Conservation (phyloP, 2,329 filamentous ascomycete species). For the Botrytis galanthina region DNA sequence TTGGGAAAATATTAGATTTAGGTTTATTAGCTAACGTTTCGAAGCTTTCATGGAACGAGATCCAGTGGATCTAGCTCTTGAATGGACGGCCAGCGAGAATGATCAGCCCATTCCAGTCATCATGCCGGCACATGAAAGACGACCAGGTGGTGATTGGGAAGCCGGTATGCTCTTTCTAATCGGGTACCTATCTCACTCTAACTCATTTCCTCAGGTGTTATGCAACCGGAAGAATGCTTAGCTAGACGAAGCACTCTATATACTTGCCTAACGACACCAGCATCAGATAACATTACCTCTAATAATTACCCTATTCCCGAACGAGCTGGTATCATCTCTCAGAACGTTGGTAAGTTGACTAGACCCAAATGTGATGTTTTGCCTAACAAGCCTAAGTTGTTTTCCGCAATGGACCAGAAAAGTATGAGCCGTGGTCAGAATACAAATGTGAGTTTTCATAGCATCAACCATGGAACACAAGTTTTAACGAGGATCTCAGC, state of each 20-base stretch:
- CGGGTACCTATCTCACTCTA: background rate
- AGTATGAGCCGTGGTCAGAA: conserved; percentile 56
- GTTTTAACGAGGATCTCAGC: conserved; percentile 34
- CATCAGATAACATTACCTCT: conserved; percentile 45
- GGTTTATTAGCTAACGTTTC: background rate
- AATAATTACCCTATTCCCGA: conserved; percentile 70
- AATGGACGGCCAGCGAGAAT: conserved; percentile 47
- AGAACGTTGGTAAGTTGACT: conserved; percentile 58
- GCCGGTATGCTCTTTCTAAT: conserved; percentile 45
- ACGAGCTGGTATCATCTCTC: conserved; percentile 67
- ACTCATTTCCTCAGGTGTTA: conserved; percentile 44
- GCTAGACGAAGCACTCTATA: conserved; percentile 73
- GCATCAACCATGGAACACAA: background rate
- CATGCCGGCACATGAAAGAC: conserved; percentile 65
- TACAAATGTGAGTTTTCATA: conserved; percentile 42
- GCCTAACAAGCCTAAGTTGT: conserved; percentile 50
- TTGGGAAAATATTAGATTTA: background rate
- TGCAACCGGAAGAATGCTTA: conserved; percentile 69
- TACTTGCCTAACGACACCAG: conserved; percentile 63
- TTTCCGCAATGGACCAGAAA: conserved; percentile 64
- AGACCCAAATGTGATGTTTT: background rate
- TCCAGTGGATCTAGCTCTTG: conserved; percentile 58
- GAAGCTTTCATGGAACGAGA: conserved; percentile 54
- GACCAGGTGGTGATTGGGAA: conserved; percentile 79
- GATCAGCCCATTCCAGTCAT: conserved; percentile 38